Conservation (phyloP, 768 basidiomycete genomes). For the Suillus plorans region DNA sequence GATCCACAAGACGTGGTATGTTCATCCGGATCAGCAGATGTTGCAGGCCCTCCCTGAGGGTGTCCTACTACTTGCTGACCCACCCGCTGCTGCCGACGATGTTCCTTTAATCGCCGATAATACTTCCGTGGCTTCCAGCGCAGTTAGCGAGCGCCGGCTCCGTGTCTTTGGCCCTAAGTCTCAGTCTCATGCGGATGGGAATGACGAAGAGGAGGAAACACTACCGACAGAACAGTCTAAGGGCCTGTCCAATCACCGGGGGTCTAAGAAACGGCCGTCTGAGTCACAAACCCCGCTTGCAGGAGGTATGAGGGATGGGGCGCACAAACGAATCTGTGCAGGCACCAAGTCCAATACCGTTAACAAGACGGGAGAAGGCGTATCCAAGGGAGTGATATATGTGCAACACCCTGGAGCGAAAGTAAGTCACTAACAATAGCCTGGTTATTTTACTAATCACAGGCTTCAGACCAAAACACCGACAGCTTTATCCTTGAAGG, state of each 20-base stretch:
- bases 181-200: not conserved
- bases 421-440: not conserved
- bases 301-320: not conserved
- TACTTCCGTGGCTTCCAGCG: not conserved
- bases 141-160: not conserved
- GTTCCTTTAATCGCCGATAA: not conserved
- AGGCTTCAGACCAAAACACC: not conserved
- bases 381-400: not conserved
- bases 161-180: not conserved
- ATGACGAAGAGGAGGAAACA: not conserved
- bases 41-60: not conserved
- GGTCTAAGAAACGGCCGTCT: not conserved
- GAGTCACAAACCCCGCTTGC: not conserved
- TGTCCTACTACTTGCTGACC: not conserved
- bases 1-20: not conserved
- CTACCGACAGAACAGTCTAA: not conserved
- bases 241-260: not conserved
- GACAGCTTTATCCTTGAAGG: not conserved
- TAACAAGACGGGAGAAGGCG: not conserved
- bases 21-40: not conserved
- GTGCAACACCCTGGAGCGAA: not conserved
- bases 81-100: not conserved
- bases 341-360: not conserved
- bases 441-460: not conserved
- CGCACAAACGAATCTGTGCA: not conserved